These are phyloP conservation scores for Eucalyptus coolabah DNA, from an alignment of 345 rosid species.

Conservation along the genomic window DNA sequence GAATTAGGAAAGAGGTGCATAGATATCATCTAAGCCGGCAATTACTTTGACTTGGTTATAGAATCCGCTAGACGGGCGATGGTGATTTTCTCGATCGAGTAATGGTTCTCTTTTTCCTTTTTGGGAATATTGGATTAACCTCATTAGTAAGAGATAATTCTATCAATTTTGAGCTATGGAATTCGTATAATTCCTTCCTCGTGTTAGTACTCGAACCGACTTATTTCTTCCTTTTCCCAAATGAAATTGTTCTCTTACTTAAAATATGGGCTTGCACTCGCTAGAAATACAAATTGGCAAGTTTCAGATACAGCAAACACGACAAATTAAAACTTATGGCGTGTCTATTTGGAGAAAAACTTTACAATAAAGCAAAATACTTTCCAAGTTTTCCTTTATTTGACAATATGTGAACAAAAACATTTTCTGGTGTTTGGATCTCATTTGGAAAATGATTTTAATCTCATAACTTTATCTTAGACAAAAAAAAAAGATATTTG, in stretches of 20 bases:
- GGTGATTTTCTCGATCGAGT: neutral
- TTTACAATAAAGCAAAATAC: too few relatives aligned
- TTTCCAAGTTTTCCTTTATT: accelerated
- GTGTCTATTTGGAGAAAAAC: accelerated
- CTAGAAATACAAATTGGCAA: neutral
- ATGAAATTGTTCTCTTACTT: neutral
- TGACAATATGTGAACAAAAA: too few relatives aligned
- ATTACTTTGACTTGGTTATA: too few relatives aligned
- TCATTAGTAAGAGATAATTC: neutral
- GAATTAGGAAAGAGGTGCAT: neutral
- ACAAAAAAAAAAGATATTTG: too few relatives aligned
- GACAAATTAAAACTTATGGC: neutral
- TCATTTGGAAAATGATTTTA: too few relatives aligned
- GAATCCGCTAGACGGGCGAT: neutral
- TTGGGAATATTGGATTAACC: neutral
- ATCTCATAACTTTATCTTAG: too few relatives aligned
- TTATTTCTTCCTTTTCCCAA: neutral
- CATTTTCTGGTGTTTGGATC: too few relatives aligned
- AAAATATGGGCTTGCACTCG: neutral
- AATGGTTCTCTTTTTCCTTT: neutral
- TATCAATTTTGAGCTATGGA: neutral
- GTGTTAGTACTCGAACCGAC: neutral
- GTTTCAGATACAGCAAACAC: neutral
- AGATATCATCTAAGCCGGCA: neutral
- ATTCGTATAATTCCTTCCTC: neutral